phyloP scores from a whole-genome alignment of 257 asterid genomes.

The Nicotiana otophora region DNA sequence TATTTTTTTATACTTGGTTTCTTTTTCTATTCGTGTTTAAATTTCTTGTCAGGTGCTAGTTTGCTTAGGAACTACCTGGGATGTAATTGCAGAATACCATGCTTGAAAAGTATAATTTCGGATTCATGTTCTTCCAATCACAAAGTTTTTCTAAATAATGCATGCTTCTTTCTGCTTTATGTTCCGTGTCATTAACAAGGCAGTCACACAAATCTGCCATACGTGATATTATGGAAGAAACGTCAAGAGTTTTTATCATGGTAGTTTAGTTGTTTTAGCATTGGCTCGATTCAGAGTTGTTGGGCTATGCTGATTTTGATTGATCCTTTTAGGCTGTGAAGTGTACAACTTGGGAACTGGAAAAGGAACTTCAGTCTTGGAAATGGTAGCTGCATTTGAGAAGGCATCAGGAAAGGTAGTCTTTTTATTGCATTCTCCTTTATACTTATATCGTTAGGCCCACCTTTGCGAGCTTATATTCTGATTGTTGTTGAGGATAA shows the following conservation, averaged over 20 bases:
- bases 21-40: neutral
- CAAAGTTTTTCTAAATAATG: neutral
- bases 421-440: neutral
- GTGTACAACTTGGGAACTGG: slow-evolving; percentile 98
- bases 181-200: neutral
- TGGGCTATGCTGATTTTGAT: neutral
- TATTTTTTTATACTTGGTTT: neutral
- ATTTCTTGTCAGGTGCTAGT: neutral
- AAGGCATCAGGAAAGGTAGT: slow-evolving; percentile 94
- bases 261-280: neutral
- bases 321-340: slow-evolving; percentile 68
- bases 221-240: neutral
- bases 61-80: too few relatives aligned
- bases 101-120: neutral
- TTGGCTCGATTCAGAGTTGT: neutral
- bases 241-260: neutral
- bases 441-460: neutral
- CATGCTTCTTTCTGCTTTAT: neutral
- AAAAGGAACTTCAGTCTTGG: slow-evolving; percentile 95
- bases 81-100: too few relatives aligned
- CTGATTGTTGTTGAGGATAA: neutral
- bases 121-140: neutral
- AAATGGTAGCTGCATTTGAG: slow-evolving; percentile 96
- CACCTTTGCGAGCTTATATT: neutral
- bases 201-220: neutral